Conservation (phyloP, 257 asterid species). For the Nemophila menziesii region DNA sequence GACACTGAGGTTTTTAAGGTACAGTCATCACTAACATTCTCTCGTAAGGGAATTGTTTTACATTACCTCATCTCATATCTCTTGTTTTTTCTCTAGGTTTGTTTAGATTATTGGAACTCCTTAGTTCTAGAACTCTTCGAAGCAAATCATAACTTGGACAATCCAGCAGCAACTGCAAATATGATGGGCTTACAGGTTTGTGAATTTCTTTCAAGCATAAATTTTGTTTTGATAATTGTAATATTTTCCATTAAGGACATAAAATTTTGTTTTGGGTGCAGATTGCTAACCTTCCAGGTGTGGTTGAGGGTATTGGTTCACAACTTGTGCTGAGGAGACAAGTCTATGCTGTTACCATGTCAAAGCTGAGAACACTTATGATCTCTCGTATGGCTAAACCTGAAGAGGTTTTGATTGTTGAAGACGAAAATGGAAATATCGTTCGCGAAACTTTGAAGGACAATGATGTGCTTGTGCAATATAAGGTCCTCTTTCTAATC, state of each 20-base stretch:
- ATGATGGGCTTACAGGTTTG: conserved; percentile 84
- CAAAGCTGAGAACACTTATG: conserved; percentile 84
- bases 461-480: conserved; percentile 92
- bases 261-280: conserved; percentile 27
- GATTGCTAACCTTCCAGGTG: conserved; percentile 54
- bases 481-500: conserved; percentile 46
- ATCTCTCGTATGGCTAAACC: conserved; percentile 99
- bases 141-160: conserved; percentile 67
- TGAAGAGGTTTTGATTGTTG: conserved; percentile 94
- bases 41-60: too few species aligned
- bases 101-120: conserved; percentile 96
- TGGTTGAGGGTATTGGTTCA: conserved; percentile 72
- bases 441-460: conserved; percentile 99
- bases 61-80: neutral
- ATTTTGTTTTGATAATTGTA: neutral
- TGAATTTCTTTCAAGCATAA: neutral
- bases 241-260: neutral
- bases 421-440: conserved; percentile 97
- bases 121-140: conserved; percentile 81
- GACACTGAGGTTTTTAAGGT: conserved; percentile 99
- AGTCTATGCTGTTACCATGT: conserved; percentile 82
- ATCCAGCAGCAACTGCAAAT: conserved; percentile 49
- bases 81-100: conserved; percentile 45
- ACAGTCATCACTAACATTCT: conserved; percentile 2
- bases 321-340: conserved; percentile 77